phyloP scores from a whole-genome alignment of 2,329 filamentous ascomycete species.

The Stachybotrys chlorohalonatus region DNA sequence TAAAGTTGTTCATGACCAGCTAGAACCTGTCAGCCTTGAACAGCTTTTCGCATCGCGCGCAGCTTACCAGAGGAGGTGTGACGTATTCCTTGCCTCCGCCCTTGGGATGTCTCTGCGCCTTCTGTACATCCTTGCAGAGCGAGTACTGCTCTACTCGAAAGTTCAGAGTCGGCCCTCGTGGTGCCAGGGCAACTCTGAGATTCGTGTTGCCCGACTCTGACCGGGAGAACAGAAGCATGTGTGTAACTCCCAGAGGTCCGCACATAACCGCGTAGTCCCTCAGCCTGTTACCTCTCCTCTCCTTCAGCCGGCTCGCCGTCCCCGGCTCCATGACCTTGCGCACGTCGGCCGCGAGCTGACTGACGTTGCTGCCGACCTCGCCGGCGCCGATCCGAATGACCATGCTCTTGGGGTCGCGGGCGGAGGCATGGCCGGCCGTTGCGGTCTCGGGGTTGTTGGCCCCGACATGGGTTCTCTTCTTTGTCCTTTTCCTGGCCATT shows the following conservation, averaged over 20 bases:
- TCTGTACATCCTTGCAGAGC: slow-evolving; percentile 81
- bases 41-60: background rate
- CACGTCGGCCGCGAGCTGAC: slow-evolving; percentile 85
- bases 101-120: slow-evolving; percentile 72
- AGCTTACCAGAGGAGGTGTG: slow-evolving; percentile 66
- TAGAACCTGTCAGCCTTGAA: background rate
- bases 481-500: slow-evolving; percentile 76
- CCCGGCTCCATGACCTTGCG: slow-evolving; percentile 92
- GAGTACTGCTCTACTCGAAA: slow-evolving; percentile 95
- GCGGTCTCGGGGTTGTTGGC: slow-evolving; percentile 51
- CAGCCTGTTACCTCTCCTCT: slow-evolving; percentile 78
- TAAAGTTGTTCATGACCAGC: slow-evolving; percentile 98
- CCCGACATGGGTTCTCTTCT: slow-evolving; percentile 80
- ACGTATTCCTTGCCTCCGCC: slow-evolving; percentile 78
- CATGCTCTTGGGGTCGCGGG: slow-evolving; percentile 85
- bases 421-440: slow-evolving; percentile 50
- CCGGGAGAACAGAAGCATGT: slow-evolving; percentile 86
- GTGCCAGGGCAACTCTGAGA: slow-evolving; percentile 76
- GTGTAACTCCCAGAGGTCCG: slow-evolving; percentile 84
- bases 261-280: slow-evolving; percentile 94
- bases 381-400: slow-evolving; percentile 94
- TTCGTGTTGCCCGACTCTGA: slow-evolving; percentile 89
- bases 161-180: slow-evolving; percentile 84
- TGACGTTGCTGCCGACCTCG: slow-evolving; percentile 84
- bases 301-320: slow-evolving; percentile 81